Base-by-base conservation (phyloP, 2,329 filamentous ascomycete genomes). In the Xylaria sp. region DNA sequence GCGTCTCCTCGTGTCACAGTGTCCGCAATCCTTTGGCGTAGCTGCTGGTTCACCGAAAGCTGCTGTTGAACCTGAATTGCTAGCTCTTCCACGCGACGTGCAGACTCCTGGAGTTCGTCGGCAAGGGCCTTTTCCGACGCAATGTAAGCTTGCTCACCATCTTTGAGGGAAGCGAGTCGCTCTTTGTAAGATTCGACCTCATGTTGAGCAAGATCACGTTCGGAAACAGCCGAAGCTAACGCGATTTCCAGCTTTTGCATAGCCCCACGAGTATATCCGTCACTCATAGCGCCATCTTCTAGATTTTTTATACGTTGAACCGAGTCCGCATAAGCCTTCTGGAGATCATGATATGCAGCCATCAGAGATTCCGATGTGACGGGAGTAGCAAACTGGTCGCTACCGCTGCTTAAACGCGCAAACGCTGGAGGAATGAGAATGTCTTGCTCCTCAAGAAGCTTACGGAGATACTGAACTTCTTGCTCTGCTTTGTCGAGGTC, bases 401-500 rank as follows among this genome's bases (percentile, higher is more conserved):
- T 77, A 56, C 71, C 72, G 11, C 65, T 74, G 60, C 79, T 81
- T 10, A 74, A 73, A 58, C 81, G 81, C 52, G 79, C 81, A 59
- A 84, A 77, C 15, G 84, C 83, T 46, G 87, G 87, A 0, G 90
- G 88, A 23, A 91, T 87, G 40, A 88, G 81, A 57, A 93, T 92
- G 71, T 97, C 93, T 68, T 93, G 90, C 74, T 96, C 92, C 63
- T 88, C 81, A 19, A 98, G 83, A 25, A 98, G 81, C 31, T 81
- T 85, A 43, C 92, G 88, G 40, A 99, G 83, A n/a, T 91, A 91
- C 40, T 86, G 82, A 29, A 96, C 96, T 78, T 99, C 95, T 74
- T 95, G 91, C 76, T 97, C 92, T 25, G 95, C 93, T 64, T 93
- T 91, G 76, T 98, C 95, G 41, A 99, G 86, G 73, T 98, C 94